Base-by-base conservation (phyloP, 2,329 filamentous ascomycete genomes). In the Ophiostoma perfectum region DNA sequence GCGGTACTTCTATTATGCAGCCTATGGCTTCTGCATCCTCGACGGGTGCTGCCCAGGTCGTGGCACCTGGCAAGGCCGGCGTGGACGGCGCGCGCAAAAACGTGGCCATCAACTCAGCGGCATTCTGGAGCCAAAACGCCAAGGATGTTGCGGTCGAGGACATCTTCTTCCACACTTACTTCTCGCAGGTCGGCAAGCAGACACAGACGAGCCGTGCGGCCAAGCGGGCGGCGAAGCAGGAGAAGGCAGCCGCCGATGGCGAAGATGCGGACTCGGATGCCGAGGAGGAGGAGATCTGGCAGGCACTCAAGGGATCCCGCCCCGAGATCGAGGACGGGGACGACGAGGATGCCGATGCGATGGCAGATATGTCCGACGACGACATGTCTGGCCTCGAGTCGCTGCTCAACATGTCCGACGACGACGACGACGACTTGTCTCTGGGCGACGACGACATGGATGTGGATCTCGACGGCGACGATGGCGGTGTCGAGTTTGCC, bases 151-250 rank as follows among this genome's bases (percentile, higher is more conserved):
- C 90, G 3, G 92, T 88, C 0, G 93, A 99, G 72, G 95, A 99
- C 76, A 91, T 93, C 52, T 99, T 99, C 86, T 99, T 99, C 86
- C 95, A 99, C 78, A 89, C 92, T 73, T 99, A 99, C 85, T 99
- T 99, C 80, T 89, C 87, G 70, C 86, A 89, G 71, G 80, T 91
- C 68, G 87, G 88, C 71, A 92, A 88, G 78, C 80, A 83, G 66
- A 77, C 77, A 68, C 85, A 89, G 76, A 80, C 81, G 11, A 79
- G 82, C 73, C 84, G 82, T 74, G 83, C 83, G 73, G 81, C 83
- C 72, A 85, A 83, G 74, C 70, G 70, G 9, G 70, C 70, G 2
- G 81, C 81, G 65, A 77, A 75, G 42, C 81, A 78, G 4, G 83
- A 82, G 38, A 82, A 84, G 68, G 74, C 67, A 8, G 76, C 75